Base-by-base conservation (phyloP, 352 stramenopile genomes). In the Phytopythium chamaehyphon region DNA sequence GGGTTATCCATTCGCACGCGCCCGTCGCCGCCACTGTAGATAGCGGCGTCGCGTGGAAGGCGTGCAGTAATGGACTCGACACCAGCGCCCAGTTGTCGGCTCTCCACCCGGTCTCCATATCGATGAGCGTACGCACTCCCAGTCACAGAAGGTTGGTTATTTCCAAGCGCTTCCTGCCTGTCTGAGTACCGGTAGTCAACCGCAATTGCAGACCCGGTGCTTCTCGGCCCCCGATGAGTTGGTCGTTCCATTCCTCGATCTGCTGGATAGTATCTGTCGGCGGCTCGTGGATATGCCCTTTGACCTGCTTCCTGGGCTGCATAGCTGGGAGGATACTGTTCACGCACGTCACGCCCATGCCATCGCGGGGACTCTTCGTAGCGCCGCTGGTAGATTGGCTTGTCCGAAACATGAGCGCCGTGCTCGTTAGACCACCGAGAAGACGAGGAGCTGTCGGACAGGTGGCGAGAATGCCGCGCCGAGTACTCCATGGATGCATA, bases 341-440 rank as follows among this genome's bases (percentile, higher is more conserved):
- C 10, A 15, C 18, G 21, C 15, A 49, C 54, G 0, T 57, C 61
- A 31, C 57, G 61, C 36, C 81, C 64, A 22, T 60, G 55, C 73
- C 73, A 79, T n/a, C 51, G 57, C 14, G 67, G 64, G 8, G 64
- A 64, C n/a, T 69, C 53, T 6, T 40, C 55, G 57, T 73, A 79
- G 19, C 62, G 62, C 1, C 50, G 67, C 1, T 48, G 53, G 45
- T 82, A 76, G 12, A 35, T 15, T 19, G 46, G 33, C 19, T 52
- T 52, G 33, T 71, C 64, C 10, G 45, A 35, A 59, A 49, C 45
- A 15, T 58, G 40, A 6, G 39, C 15, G 15, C 38, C 22, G 11
- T 57, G 59, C 39, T 19, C 47, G 39, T 51, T 47, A 9, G 63
- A 42, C 67, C 67, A 76, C 22, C 61, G 59, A 11, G 59, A 62